Base-by-base conservation (phyloP, 1,284 basidiomycete genomes). In the Tylopilus sp. region DNA sequence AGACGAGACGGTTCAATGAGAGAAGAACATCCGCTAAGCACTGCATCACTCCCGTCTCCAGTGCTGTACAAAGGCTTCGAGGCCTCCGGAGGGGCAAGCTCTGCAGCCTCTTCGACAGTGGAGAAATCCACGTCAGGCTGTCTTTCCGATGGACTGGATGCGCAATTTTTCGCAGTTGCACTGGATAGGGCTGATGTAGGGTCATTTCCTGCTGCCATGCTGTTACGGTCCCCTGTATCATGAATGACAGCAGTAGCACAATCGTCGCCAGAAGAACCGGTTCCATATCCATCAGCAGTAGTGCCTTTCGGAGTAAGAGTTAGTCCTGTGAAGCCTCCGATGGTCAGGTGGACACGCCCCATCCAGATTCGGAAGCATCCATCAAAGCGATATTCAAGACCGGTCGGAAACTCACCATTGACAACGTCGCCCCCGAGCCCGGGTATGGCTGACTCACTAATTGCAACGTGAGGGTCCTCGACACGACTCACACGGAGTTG, bases 401-500 rank as follows among this genome's bases (percentile, higher is more conserved):
- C 59, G 53, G 59, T 66, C 57, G 57, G 59, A 66, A 69, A 71
- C 69, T 74, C 71, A 73, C 71, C 71, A 60, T 71, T 72, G 51
- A 74, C 68, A 61, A 72, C 68, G 46, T 69, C 67, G 10, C 59
- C 65, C 39, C 60, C 65, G 26, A 65, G 61, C n/a, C 63, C 59
- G 42, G 61, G 66, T 51, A 65, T 65, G 41, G 65, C 61, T 28
- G 63, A 63, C 48, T 71, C 68, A 50, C 63, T 62, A 50, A 69
- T 66, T 51, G 66, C 59, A 43, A 69, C 63, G 48, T 68, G 64
- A 51, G 66, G 65, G 44, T 74, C 72, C 36, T 70, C 72, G 44
- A 74, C 69, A 57, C 72, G 69, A 65, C 71, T 75, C 55, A 74
- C 72, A 62, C 75, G 73, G 46, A 73, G 65, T 49, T 70, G 68